These are phyloP conservation scores for Penicillium digitatum DNA, from an alignment of 2,329 filamentous ascomycete genomes.

Conservation along the genomic window DNA sequence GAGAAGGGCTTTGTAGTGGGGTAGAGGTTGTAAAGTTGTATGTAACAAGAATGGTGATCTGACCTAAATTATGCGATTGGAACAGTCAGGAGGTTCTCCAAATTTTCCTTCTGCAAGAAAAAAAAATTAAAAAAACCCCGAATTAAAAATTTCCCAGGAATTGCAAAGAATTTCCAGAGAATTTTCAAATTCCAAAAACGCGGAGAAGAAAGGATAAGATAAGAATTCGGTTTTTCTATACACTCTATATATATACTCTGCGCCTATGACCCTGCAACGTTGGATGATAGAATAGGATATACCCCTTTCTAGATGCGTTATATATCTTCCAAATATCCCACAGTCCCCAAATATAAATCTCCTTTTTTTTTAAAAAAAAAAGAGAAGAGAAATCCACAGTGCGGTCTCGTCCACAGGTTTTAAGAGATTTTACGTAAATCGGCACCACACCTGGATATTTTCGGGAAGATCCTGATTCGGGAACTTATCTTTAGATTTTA, in stretches of 20 bases:
- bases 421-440: slow-evolving; percentile 47
- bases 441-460: slow-evolving; percentile 17
- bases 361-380: not conserved
- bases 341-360: too few relatives aligned
- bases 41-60: slow-evolving; percentile 25
- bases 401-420: slow-evolving; percentile 29
- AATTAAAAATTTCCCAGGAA: too few relatives aligned
- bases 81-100: slow-evolving; percentile 14
- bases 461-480: slow-evolving; percentile 25
- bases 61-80: slow-evolving; percentile 23
- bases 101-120: not conserved
- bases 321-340: not conserved
- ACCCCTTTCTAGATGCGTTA: not conserved
- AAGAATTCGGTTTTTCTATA: not conserved
- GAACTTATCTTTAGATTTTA: not conserved
- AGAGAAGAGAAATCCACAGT: not conserved
- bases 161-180: too few relatives aligned
- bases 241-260: too few relatives aligned
- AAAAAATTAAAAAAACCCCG: too few relatives aligned
- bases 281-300: too few relatives aligned
- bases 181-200: slow-evolving; percentile 4
- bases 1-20: slow-evolving; percentile 25
- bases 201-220: slow-evolving; percentile 14
- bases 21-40: slow-evolving; percentile 24
- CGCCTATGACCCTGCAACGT: not conserved